Conservation (phyloP, 106 monocot species). For the Chionographis japonica region DNA sequence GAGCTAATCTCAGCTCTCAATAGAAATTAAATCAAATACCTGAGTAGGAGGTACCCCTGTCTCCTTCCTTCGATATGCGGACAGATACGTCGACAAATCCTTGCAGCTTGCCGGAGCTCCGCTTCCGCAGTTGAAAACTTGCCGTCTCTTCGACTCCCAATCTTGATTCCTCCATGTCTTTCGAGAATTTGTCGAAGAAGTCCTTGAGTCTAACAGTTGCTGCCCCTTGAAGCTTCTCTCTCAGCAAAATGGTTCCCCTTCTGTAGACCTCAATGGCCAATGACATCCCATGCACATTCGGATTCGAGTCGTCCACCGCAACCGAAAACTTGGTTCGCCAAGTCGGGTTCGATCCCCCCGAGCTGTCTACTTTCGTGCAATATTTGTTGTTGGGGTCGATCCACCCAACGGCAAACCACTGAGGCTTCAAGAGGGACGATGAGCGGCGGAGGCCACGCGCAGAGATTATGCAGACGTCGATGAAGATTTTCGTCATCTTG, state of each 20-base stretch:
- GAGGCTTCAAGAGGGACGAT: slow-evolving; percentile 54
- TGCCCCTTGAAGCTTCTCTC: slow-evolving; percentile 62
- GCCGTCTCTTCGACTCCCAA: slow-evolving; percentile 37
- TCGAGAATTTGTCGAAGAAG: slow-evolving; percentile 40
- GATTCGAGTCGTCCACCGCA: slow-evolving; percentile 13
- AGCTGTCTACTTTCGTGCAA: slow-evolving; percentile 66
- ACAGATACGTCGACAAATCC: slow-evolving; percentile 67
- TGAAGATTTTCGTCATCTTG: slow-evolving; percentile 38
- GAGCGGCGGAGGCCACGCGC: slow-evolving; percentile 51
- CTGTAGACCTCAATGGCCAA: slow-evolving; percentile 60
- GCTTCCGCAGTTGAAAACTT: slow-evolving; percentile 64
- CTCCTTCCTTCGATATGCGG: slow-evolving; percentile 22
- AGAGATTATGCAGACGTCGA: slow-evolving; percentile 78
- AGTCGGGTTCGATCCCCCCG: slow-evolving; percentile 43
- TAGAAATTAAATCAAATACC: slow-evolving; percentile 7
- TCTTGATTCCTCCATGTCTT: slow-evolving; percentile 9
- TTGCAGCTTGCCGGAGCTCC: slow-evolving; percentile 43
- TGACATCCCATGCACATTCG: slow-evolving; percentile 20
- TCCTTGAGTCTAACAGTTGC: slow-evolving; percentile 50
- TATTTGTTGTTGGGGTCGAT: slow-evolving; percentile 61
- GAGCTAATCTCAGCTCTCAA: too few species aligned
- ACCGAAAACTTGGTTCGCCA: slow-evolving; percentile 70
- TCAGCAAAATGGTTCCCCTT: slow-evolving; percentile 63
- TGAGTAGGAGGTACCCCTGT: slow-evolving; percentile 15
- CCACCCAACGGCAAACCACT: slow-evolving; percentile 86